Evolutionary conservation across 2,329 filamentous ascomycete species (phyloP).

Genomic region (Xylaria digitata): DNA sequence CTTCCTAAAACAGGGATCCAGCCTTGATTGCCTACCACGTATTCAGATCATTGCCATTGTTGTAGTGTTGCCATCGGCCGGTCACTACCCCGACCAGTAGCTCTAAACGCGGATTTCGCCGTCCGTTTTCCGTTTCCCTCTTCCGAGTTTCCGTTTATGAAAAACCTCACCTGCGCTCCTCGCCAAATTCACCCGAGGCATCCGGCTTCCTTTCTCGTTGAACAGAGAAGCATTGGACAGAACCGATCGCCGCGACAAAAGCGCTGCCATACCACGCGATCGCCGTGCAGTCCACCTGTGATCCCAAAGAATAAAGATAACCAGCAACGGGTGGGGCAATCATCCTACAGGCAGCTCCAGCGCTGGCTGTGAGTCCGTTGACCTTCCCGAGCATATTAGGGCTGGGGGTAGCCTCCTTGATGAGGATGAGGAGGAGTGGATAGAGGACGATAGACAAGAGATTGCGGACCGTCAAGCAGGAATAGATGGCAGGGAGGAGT

Average conservation of each 20-base stretch:
- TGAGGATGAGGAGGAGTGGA: constrained; percentile 72
- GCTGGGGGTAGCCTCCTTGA: constrained; percentile 73
- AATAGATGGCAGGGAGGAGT: constrained; percentile 69
- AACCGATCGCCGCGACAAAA: constrained; percentile 65
- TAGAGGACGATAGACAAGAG: constrained; percentile 73
- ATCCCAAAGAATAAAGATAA: constrained; percentile 71
- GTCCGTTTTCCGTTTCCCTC: no score
- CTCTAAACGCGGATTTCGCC: no score
- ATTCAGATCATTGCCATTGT: no score
- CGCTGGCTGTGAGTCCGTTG: constrained; percentile 74
- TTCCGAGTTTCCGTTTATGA: background rate
- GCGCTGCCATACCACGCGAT: constrained; percentile 73
- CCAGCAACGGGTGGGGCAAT: constrained; percentile 73
- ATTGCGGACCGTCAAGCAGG: constrained; percentile 68
- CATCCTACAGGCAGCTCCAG: constrained; percentile 74
- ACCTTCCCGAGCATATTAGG: constrained; percentile 69
- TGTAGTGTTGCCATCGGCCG: no score
- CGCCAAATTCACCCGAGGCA: constrained; percentile 33
- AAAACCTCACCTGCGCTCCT: constrained; percentile 11
- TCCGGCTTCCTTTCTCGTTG: constrained; percentile 47
- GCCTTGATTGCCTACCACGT: no score
- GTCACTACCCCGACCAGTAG: no score
- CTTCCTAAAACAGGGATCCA: no score
- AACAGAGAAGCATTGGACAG: constrained; percentile 70
- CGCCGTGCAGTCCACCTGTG: constrained; percentile 67